phyloP scores from a whole-genome alignment of 495 filamentous ascomycete species.

The Tuber borchii region DNA sequence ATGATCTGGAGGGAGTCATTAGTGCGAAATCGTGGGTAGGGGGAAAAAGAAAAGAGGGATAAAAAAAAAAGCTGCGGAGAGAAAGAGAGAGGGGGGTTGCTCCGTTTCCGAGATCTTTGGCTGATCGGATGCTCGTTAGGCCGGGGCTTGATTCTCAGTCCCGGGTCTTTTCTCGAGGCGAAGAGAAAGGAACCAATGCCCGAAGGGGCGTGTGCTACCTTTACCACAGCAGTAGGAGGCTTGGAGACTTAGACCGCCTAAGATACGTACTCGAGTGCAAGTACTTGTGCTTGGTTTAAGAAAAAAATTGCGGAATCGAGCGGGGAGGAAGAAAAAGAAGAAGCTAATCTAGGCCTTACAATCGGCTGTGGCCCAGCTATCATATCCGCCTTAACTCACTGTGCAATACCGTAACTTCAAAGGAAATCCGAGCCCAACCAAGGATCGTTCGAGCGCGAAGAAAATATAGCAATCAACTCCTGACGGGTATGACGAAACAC shows the following conservation, averaged over 20 bases:
- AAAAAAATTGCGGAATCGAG: not conserved
- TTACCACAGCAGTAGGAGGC: not conserved
- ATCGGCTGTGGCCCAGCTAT: not conserved
- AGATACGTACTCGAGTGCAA: no score
- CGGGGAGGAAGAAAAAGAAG: not conserved
- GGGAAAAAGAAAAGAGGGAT: not conserved
- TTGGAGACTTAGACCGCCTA: not conserved
- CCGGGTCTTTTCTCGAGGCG: not conserved
- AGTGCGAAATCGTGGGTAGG: not conserved
- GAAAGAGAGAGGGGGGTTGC: not conserved
- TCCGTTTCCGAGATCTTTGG: slow-evolving; percentile 4
- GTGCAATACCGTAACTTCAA: not conserved
- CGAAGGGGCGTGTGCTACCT: not conserved
- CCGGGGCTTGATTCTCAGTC: not conserved
- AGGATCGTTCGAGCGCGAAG: not conserved
- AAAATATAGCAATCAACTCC: not conserved
- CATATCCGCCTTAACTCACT: not conserved
- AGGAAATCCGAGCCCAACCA: not conserved
- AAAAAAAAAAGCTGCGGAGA: not conserved
- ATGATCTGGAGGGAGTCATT: not conserved
- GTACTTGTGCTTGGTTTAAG: not conserved
- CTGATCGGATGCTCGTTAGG: not conserved
- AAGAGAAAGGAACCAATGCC: not conserved
- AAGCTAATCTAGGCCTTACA: not conserved
- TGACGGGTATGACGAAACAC: not conserved